Conservation (phyloP, 495 filamentous ascomycete species). For the Neurospora africana region DNA sequence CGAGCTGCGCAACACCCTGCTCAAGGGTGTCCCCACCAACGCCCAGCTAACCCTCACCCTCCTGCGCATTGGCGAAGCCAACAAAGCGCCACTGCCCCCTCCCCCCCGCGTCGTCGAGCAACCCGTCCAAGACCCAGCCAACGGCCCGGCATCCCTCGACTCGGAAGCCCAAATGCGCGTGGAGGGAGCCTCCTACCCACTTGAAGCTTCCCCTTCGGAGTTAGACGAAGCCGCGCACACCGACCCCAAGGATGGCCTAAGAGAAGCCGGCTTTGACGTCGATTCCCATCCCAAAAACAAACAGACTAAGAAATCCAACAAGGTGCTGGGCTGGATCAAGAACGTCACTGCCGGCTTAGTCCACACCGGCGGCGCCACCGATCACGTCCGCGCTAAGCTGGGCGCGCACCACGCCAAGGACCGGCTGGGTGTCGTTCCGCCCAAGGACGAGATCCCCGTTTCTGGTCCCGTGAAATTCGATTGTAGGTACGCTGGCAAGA, state of each 20-base stretch:
- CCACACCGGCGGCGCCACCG: constrained; percentile 56
- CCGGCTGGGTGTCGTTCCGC: constrained; percentile 58
- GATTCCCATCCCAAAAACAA: constrained; percentile 23
- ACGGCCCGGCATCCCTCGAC: constrained; percentile 11
- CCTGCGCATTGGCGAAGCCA: constrained; percentile 75
- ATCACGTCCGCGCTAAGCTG: constrained; percentile 53
- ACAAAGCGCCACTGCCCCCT: constrained; percentile 72
- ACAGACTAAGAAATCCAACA: constrained; percentile 35
- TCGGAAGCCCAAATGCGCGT: constrained; percentile 36
- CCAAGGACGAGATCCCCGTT: constrained; percentile 26
- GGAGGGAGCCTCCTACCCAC: constrained; percentile 26
- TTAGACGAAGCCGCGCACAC: constrained; percentile 32
- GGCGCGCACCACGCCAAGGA: constrained; percentile 60
- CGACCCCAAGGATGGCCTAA: constrained; percentile 20
- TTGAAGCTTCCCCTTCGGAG: constrained; percentile 33
- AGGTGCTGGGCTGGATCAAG: constrained; percentile 57
- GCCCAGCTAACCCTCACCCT: constrained; percentile 78
- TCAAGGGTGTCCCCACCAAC: constrained; percentile 81
- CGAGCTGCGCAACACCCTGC: constrained; percentile 59
- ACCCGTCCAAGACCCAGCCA: constrained; percentile 41
- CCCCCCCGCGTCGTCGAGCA: constrained; percentile 49
- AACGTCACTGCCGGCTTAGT: constrained; percentile 57
- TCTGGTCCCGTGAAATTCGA: constrained; percentile 70
- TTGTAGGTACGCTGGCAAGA: constrained; percentile 56
- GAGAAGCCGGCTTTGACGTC: constrained; percentile 39